Evolutionary conservation across 495 filamentous ascomycete species (phyloP).

Genomic region (Hypoxylon perforatum): DNA sequence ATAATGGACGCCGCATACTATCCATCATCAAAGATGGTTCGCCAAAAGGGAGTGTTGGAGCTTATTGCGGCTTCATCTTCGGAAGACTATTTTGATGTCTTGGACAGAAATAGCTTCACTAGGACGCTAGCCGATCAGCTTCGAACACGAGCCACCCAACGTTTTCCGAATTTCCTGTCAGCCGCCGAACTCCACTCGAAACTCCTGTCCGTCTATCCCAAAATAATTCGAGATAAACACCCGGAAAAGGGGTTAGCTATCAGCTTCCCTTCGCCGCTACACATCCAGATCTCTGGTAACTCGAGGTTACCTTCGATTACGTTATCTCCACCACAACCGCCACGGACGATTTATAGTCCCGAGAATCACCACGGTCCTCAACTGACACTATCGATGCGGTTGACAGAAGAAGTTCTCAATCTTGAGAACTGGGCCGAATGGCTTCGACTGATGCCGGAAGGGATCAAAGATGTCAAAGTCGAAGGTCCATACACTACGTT

Average conservation of each 20-base stretch:
- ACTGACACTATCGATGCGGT: slow-evolving; percentile 56
- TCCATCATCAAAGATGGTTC: slow-evolving; percentile 54
- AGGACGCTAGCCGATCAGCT: slow-evolving; percentile 56
- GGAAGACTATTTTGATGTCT: slow-evolving; percentile 54
- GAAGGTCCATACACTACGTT: slow-evolving; percentile 61
- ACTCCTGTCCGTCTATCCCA: slow-evolving; percentile 54
- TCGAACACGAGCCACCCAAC: slow-evolving; percentile 51
- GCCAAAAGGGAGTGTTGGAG: slow-evolving; percentile 57
- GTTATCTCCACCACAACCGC: slow-evolving; percentile 49
- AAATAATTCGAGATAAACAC: slow-evolving; percentile 54
- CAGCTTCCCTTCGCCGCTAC: slow-evolving; percentile 57
- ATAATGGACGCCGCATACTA: slow-evolving; percentile 64
- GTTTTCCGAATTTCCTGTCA: slow-evolving; percentile 50
- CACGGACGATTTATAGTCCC: slow-evolving; percentile 49
- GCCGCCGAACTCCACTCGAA: slow-evolving; percentile 60
- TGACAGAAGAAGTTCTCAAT: slow-evolving; percentile 54
- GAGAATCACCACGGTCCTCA: slow-evolving; percentile 48
- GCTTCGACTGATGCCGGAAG: slow-evolving; percentile 61
- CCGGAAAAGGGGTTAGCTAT: slow-evolving; percentile 53
- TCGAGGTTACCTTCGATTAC: slow-evolving; percentile 58
- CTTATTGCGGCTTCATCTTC: slow-evolving; percentile 60
- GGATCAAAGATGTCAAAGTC: slow-evolving; percentile 59
- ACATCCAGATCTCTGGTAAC: slow-evolving; percentile 58
- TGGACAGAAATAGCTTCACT: slow-evolving; percentile 58
- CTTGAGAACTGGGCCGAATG: slow-evolving; percentile 60